These are phyloP conservation scores for Lactarius indigo DNA, from an alignment of 768 basidiomycete genomes.

Conservation along the genomic window DNA sequence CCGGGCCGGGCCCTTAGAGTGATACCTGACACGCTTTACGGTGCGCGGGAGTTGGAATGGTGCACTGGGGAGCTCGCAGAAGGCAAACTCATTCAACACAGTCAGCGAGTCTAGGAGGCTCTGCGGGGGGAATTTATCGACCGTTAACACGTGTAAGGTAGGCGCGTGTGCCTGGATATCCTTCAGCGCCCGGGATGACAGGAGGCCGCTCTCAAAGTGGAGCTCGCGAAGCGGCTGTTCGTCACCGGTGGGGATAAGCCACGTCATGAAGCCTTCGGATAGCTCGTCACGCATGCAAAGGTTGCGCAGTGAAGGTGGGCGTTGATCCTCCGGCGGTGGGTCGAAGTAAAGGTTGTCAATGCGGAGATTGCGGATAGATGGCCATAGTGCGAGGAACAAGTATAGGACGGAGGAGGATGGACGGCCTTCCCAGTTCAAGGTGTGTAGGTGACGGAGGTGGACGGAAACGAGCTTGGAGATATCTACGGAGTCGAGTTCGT, in stretches of 20 bases:
- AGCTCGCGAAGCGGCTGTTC: conserved; percentile 18
- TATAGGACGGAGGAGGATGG: conserved; percentile 17
- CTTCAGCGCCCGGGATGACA: neutral
- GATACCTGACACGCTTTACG: conserved; percentile 6
- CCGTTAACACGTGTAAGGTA: conserved; percentile 11
- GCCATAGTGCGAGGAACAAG: conserved; percentile 14
- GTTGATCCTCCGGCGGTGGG: conserved; percentile 9
- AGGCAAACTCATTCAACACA: conserved; percentile 11
- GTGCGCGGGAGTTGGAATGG: conserved; percentile 8
- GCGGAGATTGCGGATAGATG: conserved; percentile 19
- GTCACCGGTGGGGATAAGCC: conserved; percentile 8
- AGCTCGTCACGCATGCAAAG: conserved; percentile 13
- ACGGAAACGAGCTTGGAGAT: conserved; percentile 4
- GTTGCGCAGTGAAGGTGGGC: conserved; percentile 7
- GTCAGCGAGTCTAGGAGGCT: conserved; percentile 14
- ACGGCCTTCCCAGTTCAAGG: conserved; percentile 22
- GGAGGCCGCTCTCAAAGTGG: conserved; percentile 7
- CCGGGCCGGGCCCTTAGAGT: neutral
- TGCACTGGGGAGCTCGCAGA: conserved; percentile 6
- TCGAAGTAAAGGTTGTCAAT: conserved; percentile 14
- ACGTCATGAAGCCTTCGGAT: conserved; percentile 14
- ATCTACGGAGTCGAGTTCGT: conserved; percentile 12
- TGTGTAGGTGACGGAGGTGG: conserved; percentile 16
- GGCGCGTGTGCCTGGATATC: conserved; percentile 4
- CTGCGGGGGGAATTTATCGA: conserved; percentile 16